A percentile compares a stretch with the other conserved stretches of the same genome.
These are phyloP conservation scores for Tolypocladium ovalisporum DNA, from an alignment of 2,329 filamentous ascomycete genomes.

Conservation along the genomic window DNA sequence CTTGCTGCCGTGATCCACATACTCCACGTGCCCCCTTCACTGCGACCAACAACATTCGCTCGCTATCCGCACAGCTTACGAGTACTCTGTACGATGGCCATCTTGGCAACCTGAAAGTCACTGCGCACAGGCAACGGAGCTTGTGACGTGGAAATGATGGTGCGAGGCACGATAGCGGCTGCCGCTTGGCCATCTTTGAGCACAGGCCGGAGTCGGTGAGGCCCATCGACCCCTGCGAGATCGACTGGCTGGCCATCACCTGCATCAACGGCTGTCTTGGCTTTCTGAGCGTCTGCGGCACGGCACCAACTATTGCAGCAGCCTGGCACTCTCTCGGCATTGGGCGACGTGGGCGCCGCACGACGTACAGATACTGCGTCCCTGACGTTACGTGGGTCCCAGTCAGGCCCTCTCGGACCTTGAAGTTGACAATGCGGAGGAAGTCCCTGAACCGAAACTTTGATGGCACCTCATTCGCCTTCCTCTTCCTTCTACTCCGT, in stretches of 20 bases:
- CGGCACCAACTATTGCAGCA: neutral
- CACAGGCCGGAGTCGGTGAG: neutral
- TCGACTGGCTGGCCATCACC: neutral
- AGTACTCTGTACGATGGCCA: too few relatives aligned
- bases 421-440: too few relatives aligned
- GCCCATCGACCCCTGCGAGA: neutral
- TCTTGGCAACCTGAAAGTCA: neutral
- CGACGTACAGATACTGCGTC: neutral
- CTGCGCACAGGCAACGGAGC: neutral
- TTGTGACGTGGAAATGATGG: neutral
- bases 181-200: neutral
- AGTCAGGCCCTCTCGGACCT: too few relatives aligned
- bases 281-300: neutral
- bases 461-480: too few relatives aligned
- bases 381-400: neutral
- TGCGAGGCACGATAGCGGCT: neutral
- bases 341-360: neutral
- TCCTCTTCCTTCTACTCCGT: neutral
- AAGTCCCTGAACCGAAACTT: too few relatives aligned
- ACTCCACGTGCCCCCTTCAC: neutral
- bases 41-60: neutral
- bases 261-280: neutral
- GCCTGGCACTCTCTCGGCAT: neutral
- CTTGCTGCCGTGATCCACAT: neutral
- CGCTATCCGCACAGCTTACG: neutral